phyloP scores from a whole-genome alignment of 306 rosid genomes.

The Vicia faba region DNA sequence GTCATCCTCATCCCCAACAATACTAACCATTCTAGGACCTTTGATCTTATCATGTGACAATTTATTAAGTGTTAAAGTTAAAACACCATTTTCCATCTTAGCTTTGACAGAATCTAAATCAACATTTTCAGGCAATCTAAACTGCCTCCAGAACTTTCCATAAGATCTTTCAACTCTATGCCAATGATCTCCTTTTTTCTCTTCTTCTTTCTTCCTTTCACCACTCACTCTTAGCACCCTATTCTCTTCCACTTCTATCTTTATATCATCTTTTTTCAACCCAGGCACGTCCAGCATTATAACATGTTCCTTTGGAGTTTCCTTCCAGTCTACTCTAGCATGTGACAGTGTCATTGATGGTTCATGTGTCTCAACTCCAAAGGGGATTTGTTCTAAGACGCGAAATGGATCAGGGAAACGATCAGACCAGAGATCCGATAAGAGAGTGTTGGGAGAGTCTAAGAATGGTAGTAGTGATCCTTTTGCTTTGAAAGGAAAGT shows the following conservation, averaged over 20 bases:
- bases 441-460: conserved; percentile 48
- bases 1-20: conserved; percentile 43
- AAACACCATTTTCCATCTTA: conserved; percentile 63
- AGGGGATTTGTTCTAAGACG: conserved; percentile 62
- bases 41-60: conserved; percentile 60
- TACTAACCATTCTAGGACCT: conserved; percentile 57
- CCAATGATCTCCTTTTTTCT: conserved; percentile 64
- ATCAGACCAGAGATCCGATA: conserved; percentile 45
- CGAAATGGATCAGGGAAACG: conserved; percentile 61
- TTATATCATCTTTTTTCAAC: conserved; percentile 55
- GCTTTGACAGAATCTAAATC: conserved; percentile 65
- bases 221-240: conserved; percentile 66
- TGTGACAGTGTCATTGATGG: conserved; percentile 37
- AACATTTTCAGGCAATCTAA: conserved; percentile 60
- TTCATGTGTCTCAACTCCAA: conserved; percentile 49
- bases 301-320: conserved; percentile 60
- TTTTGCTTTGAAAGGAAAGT: conserved; percentile 37
- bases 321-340: conserved; percentile 72
- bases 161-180: conserved; percentile 61
- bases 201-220: conserved; percentile 62
- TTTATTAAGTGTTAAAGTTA: conserved; percentile 55
- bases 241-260: conserved; percentile 63
- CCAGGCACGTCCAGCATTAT: conserved; percentile 75
- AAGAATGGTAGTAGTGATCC: conserved; percentile 56
- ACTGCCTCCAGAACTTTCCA: conserved; percentile 76